These are phyloP conservation scores for Verticillium tricorpus DNA, from an alignment of 2,329 filamentous ascomycete species.

Conservation along the genomic window DNA sequence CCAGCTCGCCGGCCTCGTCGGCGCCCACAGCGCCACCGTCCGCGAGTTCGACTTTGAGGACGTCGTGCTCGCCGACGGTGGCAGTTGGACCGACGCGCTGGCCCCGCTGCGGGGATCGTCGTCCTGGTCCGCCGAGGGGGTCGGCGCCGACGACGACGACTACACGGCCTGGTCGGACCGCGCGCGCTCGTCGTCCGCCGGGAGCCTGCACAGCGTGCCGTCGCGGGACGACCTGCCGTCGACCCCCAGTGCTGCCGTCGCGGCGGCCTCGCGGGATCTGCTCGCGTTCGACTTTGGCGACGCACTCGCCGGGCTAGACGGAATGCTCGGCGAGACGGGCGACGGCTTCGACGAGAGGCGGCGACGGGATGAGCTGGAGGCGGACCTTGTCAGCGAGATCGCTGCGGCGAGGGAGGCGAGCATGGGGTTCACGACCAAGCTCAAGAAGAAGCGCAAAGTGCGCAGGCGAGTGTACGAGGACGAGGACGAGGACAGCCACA, in stretches of 20 bases:
- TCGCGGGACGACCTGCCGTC: slow-evolving; percentile 33
- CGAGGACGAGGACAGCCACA: neutral
- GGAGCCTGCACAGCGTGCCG: slow-evolving; percentile 19
- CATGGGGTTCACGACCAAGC: slow-evolving; percentile 38
- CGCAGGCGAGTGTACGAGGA: neutral
- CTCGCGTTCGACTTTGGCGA: slow-evolving; percentile 30
- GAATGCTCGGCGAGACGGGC: neutral
- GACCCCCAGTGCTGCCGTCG: slow-evolving; percentile 47
- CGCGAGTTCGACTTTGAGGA: slow-evolving; percentile 78
- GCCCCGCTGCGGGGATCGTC: slow-evolving; percentile 55
- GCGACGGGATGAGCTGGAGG: slow-evolving; percentile 20
- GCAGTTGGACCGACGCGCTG: slow-evolving; percentile 80
- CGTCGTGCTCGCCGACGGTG: slow-evolving; percentile 61
- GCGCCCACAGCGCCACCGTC: slow-evolving; percentile 61
- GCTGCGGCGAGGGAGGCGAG: slow-evolving; percentile 27
- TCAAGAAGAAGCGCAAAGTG: slow-evolving; percentile 39
- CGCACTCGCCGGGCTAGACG: neutral
- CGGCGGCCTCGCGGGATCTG: slow-evolving; percentile 47
- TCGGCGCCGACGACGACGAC: neutral
- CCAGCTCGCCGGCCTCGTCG: slow-evolving; percentile 67
- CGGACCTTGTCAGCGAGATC: slow-evolving; percentile 27
- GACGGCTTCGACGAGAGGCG: neutral
- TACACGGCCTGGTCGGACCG: neutral
- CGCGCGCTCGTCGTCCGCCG: neutral
- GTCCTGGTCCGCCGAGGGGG: slow-evolving; percentile 12